Conservation (phyloP, 139 green algal species). For the Chlorella sp. region DNA sequence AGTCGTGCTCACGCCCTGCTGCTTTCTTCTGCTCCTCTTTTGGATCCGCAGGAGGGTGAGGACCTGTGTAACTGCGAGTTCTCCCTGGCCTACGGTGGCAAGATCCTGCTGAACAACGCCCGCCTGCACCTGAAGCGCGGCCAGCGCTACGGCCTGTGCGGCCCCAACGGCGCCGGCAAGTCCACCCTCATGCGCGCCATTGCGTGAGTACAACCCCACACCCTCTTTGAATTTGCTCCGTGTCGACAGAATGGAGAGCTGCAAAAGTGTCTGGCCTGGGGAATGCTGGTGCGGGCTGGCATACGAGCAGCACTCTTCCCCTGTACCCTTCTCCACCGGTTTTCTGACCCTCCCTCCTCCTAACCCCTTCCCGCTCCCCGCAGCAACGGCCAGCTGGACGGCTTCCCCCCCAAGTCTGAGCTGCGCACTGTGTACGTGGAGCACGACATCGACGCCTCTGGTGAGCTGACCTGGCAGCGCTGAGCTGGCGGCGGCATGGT, state of each 20-base stretch:
- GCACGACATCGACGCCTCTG: conserved; percentile 72
- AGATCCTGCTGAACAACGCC: conserved; percentile 73
- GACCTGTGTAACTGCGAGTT: conserved; percentile 81
- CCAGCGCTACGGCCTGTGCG: conserved; percentile 71
- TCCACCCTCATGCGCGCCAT: conserved; percentile 96
- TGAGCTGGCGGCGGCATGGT: neutral
- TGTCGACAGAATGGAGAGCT: too few relatives aligned
- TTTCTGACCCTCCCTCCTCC: neutral
- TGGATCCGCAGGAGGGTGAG: conserved; percentile 55
- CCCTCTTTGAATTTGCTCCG: neutral
- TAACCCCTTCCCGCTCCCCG: neutral
- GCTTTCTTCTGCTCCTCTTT: neutral
- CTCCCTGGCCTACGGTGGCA: conserved; percentile 67
- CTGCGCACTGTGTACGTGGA: conserved; percentile 74
- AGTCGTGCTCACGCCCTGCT: too few relatives aligned
- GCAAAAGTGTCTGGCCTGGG: too few relatives aligned
- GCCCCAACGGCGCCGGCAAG: conserved; percentile 73
- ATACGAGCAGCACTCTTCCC: neutral
- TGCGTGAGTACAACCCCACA: neutral
- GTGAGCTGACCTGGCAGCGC: neutral
- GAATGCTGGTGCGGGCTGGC: too few relatives aligned
- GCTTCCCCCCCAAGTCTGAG: conserved; percentile 71
- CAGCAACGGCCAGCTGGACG: conserved; percentile 77
- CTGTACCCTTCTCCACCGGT: neutral
- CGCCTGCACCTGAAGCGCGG: conserved; percentile 61